phyloP scores from a whole-genome alignment of 805 yeast species.

The Limtongia smithiae region DNA sequence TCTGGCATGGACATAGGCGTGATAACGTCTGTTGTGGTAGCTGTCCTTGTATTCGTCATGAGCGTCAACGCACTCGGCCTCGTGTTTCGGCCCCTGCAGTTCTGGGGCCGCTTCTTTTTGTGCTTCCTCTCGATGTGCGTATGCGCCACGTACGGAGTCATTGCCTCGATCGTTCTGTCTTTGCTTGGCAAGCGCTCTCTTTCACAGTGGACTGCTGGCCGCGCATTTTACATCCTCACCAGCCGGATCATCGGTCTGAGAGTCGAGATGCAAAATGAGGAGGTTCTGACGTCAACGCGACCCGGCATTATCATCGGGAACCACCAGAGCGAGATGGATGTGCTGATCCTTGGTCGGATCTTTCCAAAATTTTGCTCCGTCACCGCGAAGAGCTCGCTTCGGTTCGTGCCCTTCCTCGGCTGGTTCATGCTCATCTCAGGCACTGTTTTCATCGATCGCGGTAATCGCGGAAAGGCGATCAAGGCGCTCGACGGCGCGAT shows the following conservation, averaged over 20 bases:
- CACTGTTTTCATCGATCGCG: constrained; percentile 84
- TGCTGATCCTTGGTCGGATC: constrained; percentile 70
- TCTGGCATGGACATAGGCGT: constrained; percentile 26
- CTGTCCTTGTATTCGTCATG: constrained; percentile 15
- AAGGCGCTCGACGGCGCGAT: constrained; percentile 70
- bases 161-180: constrained; percentile 65
- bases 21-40: constrained; percentile 10
- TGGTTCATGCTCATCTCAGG: constrained; percentile 93
- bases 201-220: constrained; percentile 86
- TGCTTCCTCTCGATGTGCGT: constrained; percentile 34
- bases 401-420: constrained; percentile 85
- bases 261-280: constrained; percentile 65
- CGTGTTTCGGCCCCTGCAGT: constrained; percentile 37
- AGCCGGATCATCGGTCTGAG: constrained; percentile 64
- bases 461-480: constrained; percentile 70
- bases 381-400: constrained; percentile 82
- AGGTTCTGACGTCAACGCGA: constrained; percentile 44
- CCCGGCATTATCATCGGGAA: constrained; percentile 84
- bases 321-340: constrained; percentile 86
- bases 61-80: constrained; percentile 20
- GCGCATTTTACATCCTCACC: constrained; percentile 66
- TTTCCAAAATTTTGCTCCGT: constrained; percentile 89
- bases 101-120: constrained; percentile 35
- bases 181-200: constrained; percentile 70
- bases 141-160: constrained; percentile 44